Base-by-base conservation (phyloP, 1,284 basidiomycete genomes). In the Polyporus tsugae region DNA sequence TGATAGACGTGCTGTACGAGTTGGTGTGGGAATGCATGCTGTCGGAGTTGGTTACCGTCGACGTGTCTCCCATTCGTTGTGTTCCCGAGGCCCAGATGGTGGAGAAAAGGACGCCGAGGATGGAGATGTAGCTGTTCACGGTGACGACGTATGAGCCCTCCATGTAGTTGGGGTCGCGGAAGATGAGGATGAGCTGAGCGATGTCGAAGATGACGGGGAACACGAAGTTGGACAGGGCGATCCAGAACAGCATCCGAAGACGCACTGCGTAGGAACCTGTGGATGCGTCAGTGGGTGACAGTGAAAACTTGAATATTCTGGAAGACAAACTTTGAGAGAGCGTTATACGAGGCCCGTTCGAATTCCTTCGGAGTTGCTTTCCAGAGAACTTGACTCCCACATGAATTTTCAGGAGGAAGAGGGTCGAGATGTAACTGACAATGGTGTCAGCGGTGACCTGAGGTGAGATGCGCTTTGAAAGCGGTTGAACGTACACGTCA, bases 181-280 rank as follows among this genome's bases (percentile, higher is more conserved):
- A 63, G 60, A 65, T 60, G 39, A 74, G 62, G 19, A 72, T 58
- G 42, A 79, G 70, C 68, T 76, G 73, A 4, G 67, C 67, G 64
- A 79, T 67, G 65, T 74, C 73, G 53, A 80, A 64, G 35, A 79
- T 64, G 10, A 75, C 75, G 1, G 79, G 78, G 52, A 80, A 72
- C 55, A 79, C 73, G 62, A 78, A 79, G 69, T 78, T 80, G 36
- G 76, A 75, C 2, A 71, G 61, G 2, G 76, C 70, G 55, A 79
- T 78, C 76, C 78, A 80, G 22, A 60, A 60, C 6, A 60, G 58
- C 4, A 38, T 60, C n/a, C 39, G 58, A 17, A 60, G 38, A 10
- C 58, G 55, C 15, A 19, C 33, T 1, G 10, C 35, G 52, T 55
- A 55, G 29, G 52, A 55, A 17, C 17, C 52, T 55, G 15, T 19